Conservation (phyloP, 2,329 filamentous ascomycete species). For the Xylariaceae sp. region DNA sequence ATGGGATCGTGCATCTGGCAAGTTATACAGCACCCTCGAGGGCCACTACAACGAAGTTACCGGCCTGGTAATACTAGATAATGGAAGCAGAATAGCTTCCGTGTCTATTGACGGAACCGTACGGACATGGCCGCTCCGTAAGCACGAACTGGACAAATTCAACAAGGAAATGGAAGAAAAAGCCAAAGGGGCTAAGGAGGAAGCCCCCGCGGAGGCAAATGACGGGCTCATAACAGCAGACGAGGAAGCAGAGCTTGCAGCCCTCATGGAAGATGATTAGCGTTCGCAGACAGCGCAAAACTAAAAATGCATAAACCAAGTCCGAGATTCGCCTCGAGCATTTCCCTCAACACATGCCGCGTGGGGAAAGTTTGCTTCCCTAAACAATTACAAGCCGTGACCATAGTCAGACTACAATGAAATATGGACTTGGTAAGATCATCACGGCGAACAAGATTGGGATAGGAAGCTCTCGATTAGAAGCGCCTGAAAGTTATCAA, state of each 20-base stretch:
- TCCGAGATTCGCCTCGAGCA: not conserved
- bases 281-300: not conserved
- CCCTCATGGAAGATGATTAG: conserved; percentile 67
- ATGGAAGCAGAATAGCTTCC: conserved; percentile 58
- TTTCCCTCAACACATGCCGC: not conserved
- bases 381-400: not conserved
- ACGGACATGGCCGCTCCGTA: conserved; percentile 71
- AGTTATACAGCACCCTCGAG: conserved; percentile 65
- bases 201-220: conserved; percentile 39
- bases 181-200: conserved; percentile 45
- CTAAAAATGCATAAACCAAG: not conserved
- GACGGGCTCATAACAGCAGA: conserved; percentile 69
- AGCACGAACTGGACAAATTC: conserved; percentile 48
- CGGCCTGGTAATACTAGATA: conserved; percentile 59
- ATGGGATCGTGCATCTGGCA: conserved; percentile 72
- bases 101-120: conserved; percentile 88
- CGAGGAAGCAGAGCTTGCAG: conserved; percentile 88
- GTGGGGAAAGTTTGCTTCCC: not conserved
- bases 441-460: too few species aligned
- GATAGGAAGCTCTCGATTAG: too few species aligned
- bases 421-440: too few species aligned
- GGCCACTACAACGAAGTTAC: conserved; percentile 95
- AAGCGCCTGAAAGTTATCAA: too few species aligned
- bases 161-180: conserved; percentile 46
- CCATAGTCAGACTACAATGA: too few species aligned